These are phyloP conservation scores for Knufia fluminis DNA, from an alignment of 2,329 filamentous ascomycete species.

Conservation along the genomic window DNA sequence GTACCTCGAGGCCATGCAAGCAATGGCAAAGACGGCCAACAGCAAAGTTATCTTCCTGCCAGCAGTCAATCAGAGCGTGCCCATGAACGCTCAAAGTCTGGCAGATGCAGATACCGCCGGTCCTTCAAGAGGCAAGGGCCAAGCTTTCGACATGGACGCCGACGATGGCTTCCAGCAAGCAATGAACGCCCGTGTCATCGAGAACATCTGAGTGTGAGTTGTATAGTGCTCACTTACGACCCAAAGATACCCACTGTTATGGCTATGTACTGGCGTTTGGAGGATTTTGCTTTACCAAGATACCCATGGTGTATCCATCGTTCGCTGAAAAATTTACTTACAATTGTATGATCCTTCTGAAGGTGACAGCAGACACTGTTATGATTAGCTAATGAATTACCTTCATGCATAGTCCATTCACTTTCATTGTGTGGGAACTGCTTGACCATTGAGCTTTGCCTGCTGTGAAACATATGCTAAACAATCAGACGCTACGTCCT, in stretches of 20 bases:
- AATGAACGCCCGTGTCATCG: slow-evolving; percentile 70
- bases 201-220: slow-evolving; percentile 60
- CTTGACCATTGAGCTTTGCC: no score
- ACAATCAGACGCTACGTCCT: no score
- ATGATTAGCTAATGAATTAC: no score
- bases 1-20: slow-evolving; percentile 97
- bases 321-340: slow-evolving; percentile 15
- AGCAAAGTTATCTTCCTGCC: slow-evolving; percentile 80
- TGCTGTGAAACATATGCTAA: no score
- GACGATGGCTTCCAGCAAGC: slow-evolving; percentile 65
- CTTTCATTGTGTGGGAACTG: no score
- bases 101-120: slow-evolving; percentile 38
- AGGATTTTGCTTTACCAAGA: slow-evolving; percentile 25
- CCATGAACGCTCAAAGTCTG: slow-evolving; percentile 41
- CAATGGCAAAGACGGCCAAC: slow-evolving; percentile 92
- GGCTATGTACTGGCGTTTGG: slow-evolving; percentile 3
- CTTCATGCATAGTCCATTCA: no score
- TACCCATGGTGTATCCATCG: slow-evolving; percentile 31
- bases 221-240: neutral
- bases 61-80: slow-evolving; percentile 50
- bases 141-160: slow-evolving; percentile 29
- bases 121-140: slow-evolving; percentile 41
- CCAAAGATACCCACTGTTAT: neutral
- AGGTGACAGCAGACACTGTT: no score
- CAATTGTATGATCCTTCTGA: neutral